Evolutionary conservation across 345 rosid genomes (phyloP).

Genomic region (Melastoma malabathricum): DNA sequence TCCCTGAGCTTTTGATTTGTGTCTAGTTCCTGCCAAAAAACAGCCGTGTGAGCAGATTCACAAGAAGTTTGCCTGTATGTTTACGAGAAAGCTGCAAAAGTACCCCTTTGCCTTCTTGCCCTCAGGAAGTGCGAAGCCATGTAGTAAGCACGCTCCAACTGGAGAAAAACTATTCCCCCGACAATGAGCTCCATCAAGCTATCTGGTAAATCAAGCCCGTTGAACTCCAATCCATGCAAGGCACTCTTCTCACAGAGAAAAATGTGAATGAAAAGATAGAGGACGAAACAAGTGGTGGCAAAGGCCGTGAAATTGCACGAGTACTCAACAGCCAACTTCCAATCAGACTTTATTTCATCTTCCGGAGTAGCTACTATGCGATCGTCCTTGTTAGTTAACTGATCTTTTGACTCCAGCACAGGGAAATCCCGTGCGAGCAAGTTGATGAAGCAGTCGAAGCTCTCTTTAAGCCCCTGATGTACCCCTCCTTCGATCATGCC

Average conservation of each 20-base stretch:
- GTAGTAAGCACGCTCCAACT: slow-evolving; percentile 45
- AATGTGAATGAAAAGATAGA: slow-evolving; percentile 49
- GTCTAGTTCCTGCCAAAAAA: slow-evolving; percentile 40
- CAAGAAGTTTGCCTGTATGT: neutral
- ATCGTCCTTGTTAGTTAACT: slow-evolving; percentile 29
- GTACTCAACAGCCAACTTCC: slow-evolving; percentile 45
- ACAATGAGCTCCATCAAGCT: slow-evolving; percentile 72
- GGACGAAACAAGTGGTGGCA: slow-evolving; percentile 38
- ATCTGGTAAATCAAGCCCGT: slow-evolving; percentile 75
- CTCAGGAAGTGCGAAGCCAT: slow-evolving; percentile 58
- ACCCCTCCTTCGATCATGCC: slow-evolving; percentile 84
- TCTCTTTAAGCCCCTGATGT: slow-evolving; percentile 63
- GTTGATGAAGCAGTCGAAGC: slow-evolving; percentile 50
- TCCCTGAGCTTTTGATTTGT: slow-evolving; percentile 55
- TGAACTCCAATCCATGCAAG: slow-evolving; percentile 56
- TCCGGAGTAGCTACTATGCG: slow-evolving; percentile 48
- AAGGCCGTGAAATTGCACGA: slow-evolving; percentile 54
- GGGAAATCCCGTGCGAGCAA: slow-evolving; percentile 42
- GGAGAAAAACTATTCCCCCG: slow-evolving; percentile 42
- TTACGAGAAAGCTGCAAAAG: slow-evolving; percentile 3
- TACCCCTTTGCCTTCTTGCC: slow-evolving; percentile 62
- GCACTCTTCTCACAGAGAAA: slow-evolving; percentile 32
- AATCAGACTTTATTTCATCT: slow-evolving; percentile 48
- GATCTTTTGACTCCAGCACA: slow-evolving; percentile 19
- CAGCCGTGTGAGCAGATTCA: too few species aligned